Conservation (phyloP, 169 alveolate species). For the Plasmodium coatneyi region DNA sequence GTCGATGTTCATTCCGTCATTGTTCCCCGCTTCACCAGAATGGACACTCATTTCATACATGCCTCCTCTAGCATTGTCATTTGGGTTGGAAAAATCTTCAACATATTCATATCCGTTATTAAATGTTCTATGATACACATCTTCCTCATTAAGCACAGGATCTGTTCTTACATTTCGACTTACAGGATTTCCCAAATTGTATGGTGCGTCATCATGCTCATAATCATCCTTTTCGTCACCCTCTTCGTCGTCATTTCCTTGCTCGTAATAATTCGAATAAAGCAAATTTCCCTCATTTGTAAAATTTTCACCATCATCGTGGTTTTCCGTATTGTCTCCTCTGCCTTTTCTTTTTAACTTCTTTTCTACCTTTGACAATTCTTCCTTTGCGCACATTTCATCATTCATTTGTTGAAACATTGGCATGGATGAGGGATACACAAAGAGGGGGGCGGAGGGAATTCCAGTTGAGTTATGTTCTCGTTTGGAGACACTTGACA, state of each 20-base stretch:
- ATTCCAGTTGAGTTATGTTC: neutral
- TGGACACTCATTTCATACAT: neutral
- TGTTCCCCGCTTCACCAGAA: neutral
- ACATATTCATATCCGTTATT: neutral
- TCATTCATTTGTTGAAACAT: slow-evolving; percentile 9
- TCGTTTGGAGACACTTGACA: neutral
- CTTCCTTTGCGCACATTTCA: slow-evolving; percentile 51
- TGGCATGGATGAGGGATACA: neutral
- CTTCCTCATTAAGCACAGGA: neutral
- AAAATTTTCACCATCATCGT: neutral
- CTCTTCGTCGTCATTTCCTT: neutral
- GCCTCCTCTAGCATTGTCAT: neutral
- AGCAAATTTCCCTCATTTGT: neutral
- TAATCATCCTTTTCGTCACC: neutral
- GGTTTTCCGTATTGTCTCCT: neutral
- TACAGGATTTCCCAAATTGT: neutral
- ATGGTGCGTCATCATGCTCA: neutral
- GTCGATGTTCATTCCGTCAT: neutral
- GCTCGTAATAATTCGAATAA: slow-evolving; percentile 6
- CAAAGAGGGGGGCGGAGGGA: neutral
- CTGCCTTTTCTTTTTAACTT: slow-evolving; percentile 3
- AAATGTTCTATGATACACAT: neutral
- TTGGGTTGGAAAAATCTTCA: neutral
- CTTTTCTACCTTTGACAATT: slow-evolving; percentile 9
- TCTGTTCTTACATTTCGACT: neutral